These are phyloP conservation scores for Exserohilum turcica DNA, from an alignment of 2,329 filamentous ascomycete genomes.

Conservation along the genomic window DNA sequence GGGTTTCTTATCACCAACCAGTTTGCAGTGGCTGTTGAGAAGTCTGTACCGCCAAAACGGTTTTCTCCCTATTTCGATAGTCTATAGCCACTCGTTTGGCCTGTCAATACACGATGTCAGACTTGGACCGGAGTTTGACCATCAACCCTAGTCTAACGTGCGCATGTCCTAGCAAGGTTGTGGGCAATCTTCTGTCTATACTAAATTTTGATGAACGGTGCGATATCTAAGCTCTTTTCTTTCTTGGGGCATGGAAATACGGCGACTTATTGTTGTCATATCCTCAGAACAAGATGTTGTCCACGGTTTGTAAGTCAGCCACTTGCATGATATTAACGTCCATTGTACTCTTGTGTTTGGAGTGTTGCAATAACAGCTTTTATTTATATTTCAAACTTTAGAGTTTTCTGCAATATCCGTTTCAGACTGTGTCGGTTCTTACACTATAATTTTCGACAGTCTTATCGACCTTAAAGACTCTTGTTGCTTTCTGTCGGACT, in stretches of 20 bases:
- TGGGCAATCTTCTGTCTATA: not conserved
- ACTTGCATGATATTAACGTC: too few relatives aligned
- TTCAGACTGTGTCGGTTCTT: too few relatives aligned
- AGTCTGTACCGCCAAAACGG: not conserved
- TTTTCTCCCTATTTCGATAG: not conserved
- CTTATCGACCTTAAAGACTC: too few relatives aligned
- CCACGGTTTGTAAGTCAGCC: too few relatives aligned
- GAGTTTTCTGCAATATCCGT: too few relatives aligned
- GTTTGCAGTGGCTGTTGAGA: not conserved
- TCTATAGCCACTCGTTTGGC: not conserved
- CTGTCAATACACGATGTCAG: not conserved
- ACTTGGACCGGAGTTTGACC: not conserved
- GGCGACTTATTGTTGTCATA: too few relatives aligned
- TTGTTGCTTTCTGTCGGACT: too few relatives aligned
- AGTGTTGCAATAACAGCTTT: too few relatives aligned
- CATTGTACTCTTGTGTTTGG: too few relatives aligned
- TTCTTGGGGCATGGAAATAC: not conserved
- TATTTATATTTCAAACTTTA: too few relatives aligned
- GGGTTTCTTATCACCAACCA: constrained; percentile 1
- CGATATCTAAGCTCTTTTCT: not conserved
- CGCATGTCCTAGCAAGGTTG: not conserved
- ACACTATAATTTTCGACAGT: too few relatives aligned
- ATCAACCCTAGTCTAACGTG: not conserved
- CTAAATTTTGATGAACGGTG: not conserved
- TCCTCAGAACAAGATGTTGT: too few relatives aligned